Evolutionary conservation across 2,329 filamentous ascomycete genomes (phyloP), one percentile per base, ranked within the genome.

Genomic region (Pseudogymnoascus sp.): DNA sequence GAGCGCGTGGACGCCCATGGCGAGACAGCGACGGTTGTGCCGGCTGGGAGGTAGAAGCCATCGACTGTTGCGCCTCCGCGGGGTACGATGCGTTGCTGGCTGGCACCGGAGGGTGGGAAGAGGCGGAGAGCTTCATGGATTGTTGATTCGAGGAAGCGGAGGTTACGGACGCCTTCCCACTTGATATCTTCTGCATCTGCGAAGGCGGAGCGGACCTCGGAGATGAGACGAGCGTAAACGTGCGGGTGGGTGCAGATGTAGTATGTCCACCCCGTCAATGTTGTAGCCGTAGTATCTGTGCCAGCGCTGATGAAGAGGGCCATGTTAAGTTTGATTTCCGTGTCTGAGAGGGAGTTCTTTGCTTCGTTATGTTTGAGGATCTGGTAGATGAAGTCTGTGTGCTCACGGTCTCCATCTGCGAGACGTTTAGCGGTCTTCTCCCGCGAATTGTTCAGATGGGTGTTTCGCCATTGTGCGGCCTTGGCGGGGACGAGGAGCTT

Each of bases 41-140:
- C 58, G 0, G 32, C 59, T 2, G 72, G 72, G 14, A 75, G 67
- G 41, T 65, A 70, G 6, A 63, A 41, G 0, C 69, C 71, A 3
- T 65, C 61, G 2, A 72, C 64, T 1, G 38, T 62, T 1, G 62
- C 61, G 2, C 70, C 70, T 6, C 61, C 64, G 18, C 65, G 28
- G 4, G 63, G 65, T 14, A 79, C 77, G 0, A 76, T 64, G 1
- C 79, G 74, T 47, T 78, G 75, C 0, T 81, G 67, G 0, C 74
- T 67, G 20, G 78, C 68, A 1, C 74, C 75, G 1, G 76, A 70
- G 0, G 60, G 57, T 7, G 60, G 62, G 22, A 62, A 62, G 47
- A 59, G 41, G 11, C 62, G 43, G 12, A 63, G 35, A 6, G 54
- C 41, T n/a, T 61, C 60, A 9, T 57, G 41, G 22, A 61, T 54